Evolutionary conservation across 2,329 filamentous ascomycete genomes (phyloP), one percentile per base, ranked within the genome.

Genomic region (Neonectria punicea): DNA sequence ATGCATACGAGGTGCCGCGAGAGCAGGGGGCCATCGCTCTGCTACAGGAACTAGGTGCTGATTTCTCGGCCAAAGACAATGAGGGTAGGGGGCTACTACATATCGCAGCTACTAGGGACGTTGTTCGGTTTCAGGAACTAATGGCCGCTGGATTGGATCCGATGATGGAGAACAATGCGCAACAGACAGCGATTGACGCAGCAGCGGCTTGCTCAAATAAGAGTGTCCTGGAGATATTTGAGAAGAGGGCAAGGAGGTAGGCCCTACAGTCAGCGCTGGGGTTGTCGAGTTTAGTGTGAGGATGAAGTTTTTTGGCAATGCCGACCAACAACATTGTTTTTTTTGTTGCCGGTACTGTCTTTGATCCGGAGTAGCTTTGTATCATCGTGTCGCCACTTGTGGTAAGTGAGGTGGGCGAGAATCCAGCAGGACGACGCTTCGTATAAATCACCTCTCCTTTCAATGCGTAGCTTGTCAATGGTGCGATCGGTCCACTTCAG

Each of bases 101-200:
- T 39, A 58, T 70, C 9, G 71, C 70, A 8, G 70, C 65, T 16
- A n/a, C 49, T 20, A 64, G 61, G 34, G 56, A 53, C 14, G 50
- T 59, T 20, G 47, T 30, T 4, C 36, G 66, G 41, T 75, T 73
- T 58, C 60, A 67, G 63, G 61, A 36, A 16, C 39, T 76, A 28
- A 56, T 74, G 50, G 66, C 53, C 14, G 58, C 53, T 16, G 71
- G 71, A 7, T 16, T 76, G 18, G 73, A 76, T 67, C 72, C 73
- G 7, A 59, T 67, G 62, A 36, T 34, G 47, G 69, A 74, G 69
- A 72, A 76, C 47, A 34, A 61, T 2, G 58, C 49, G 32, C 59
- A 68, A 28, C 59, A 67, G 64, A 74, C 70, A 28, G 60, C 73
- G 30, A 63, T 76, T 53, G 74, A 78, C 66, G 68, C 75, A 9